These are phyloP conservation scores for Oenanthe sinensis DNA, from an alignment of 129 eudicot species.

Conservation along the genomic window DNA sequence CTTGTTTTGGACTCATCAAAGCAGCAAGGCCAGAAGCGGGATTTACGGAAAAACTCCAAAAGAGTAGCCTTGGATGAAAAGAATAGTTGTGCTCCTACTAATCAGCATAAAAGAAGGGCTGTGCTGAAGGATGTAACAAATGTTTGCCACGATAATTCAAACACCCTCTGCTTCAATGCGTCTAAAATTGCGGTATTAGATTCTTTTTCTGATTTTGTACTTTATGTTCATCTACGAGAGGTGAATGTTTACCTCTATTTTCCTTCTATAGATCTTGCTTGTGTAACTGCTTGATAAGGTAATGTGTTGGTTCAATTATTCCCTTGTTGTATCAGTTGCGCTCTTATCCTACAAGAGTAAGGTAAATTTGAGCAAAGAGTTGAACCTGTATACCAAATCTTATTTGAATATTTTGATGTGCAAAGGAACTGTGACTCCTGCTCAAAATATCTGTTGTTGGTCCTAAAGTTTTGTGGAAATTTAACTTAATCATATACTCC, in stretches of 20 bases:
- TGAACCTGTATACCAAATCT: neutral
- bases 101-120: conserved; percentile 37
- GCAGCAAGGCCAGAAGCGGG: conserved; percentile 31
- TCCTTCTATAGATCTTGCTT: conserved; percentile 1
- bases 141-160: conserved; percentile 32
- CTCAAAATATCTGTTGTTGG: neutral
- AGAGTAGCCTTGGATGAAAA: conserved; percentile 39
- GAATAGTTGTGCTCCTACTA: conserved; percentile 15
- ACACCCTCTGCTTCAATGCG: conserved; percentile 33
- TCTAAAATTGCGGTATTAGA: conserved; percentile 38
- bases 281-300: neutral
- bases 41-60: conserved; percentile 28
- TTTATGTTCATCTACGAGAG: neutral
- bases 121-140: conserved; percentile 51
- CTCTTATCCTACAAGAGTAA: neutral
- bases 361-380: neutral
- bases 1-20: conserved; percentile 15
- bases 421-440: neutral
- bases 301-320: neutral
- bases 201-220: conserved; percentile 5
- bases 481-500: neutral
- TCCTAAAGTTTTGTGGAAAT: conserved; percentile 1
- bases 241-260: neutral
- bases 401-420: neutral
- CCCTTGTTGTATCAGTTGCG: neutral